phyloP scores from a whole-genome alignment of 2,329 filamentous ascomycete genomes.

The Diaporthe batatas region DNA sequence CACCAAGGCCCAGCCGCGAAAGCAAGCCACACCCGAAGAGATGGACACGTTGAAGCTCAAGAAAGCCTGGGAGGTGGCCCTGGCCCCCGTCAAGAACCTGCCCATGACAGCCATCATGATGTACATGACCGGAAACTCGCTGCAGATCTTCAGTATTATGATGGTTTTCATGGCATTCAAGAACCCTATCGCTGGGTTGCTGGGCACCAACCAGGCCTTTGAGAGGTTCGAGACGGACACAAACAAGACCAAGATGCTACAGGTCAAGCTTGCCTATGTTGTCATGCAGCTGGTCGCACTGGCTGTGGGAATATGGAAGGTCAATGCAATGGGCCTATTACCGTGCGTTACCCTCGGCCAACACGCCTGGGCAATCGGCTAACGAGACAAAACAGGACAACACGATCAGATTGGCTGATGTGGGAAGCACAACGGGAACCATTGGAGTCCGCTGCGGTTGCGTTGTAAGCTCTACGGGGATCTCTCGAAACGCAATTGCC shows the following conservation, averaged over 20 bases:
- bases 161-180: constrained; percentile 99
- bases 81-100: constrained; percentile 91
- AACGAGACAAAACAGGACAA: constrained; percentile 73
- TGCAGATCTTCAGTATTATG: constrained; percentile 99
- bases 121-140: constrained; percentile 99
- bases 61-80: constrained; percentile 97
- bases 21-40: constrained; percentile 81
- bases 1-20: constrained; percentile 65
- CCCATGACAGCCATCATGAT: constrained; percentile 99
- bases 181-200: constrained; percentile 87
- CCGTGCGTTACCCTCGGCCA: constrained; percentile 71
- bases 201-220: constrained; percentile 89
- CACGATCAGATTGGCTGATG: constrained; percentile 95
- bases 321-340: constrained; percentile 94
- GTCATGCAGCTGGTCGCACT: constrained; percentile 87
- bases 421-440: constrained; percentile 86
- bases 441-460: constrained; percentile 74
- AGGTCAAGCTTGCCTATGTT: constrained; percentile 90
- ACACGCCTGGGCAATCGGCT: not conserved
- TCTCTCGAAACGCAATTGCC: not conserved
- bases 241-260: constrained; percentile 79
- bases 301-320: constrained; percentile 92
- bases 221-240: constrained; percentile 88
- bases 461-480: constrained; percentile 58
- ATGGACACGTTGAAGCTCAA: constrained; percentile 97